phyloP scores from a whole-genome alignment of 495 filamentous ascomycete species.

The Sporormia fimetaria region DNA sequence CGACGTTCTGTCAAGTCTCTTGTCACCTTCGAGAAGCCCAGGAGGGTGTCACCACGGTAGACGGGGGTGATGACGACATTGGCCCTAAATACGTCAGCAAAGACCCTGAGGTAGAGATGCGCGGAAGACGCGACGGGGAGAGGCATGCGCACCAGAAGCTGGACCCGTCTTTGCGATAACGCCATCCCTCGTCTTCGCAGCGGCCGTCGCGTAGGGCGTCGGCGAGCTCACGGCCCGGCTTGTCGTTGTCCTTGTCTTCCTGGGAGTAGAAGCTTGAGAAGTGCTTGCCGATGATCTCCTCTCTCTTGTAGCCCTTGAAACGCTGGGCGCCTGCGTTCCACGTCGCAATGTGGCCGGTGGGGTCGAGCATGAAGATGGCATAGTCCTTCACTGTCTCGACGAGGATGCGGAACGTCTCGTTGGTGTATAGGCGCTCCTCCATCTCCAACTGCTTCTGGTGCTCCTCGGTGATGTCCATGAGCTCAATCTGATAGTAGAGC shows the following conservation, averaged over 20 bases:
- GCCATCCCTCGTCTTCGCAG: conserved; percentile 57
- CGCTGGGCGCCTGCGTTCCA: conserved; percentile 53
- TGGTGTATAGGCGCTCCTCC: conserved; percentile 38
- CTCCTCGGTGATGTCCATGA: conserved; percentile 16
- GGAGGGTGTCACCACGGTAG: conserved; percentile 44
- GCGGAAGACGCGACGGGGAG: neutral
- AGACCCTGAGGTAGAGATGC: too few species aligned
- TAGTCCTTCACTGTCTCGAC: conserved; percentile 57
- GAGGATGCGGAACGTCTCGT: conserved; percentile 51
- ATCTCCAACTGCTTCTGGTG: conserved; percentile 12
- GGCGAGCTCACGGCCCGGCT: conserved; percentile 46
- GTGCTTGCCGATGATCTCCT: conserved; percentile 51
- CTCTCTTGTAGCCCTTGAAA: conserved; percentile 46
- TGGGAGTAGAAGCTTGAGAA: conserved; percentile 52
- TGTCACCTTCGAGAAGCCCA: conserved; percentile 56
- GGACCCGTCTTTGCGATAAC: conserved; percentile 49
- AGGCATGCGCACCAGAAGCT: conserved; percentile 39
- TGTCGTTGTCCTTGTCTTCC: conserved; percentile 42
- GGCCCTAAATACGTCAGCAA: conserved; percentile 31
- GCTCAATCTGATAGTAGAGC: conserved; percentile 17
- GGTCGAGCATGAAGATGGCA: conserved; percentile 57
- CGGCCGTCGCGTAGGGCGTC: conserved; percentile 49
- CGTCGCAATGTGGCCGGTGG: conserved; percentile 44
- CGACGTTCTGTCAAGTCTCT: conserved; percentile 53
- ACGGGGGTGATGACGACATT: conserved; percentile 56